These are phyloP conservation scores for Nothophoma quercina DNA, from an alignment of 2,329 filamentous ascomycete species.

Conservation along the genomic window DNA sequence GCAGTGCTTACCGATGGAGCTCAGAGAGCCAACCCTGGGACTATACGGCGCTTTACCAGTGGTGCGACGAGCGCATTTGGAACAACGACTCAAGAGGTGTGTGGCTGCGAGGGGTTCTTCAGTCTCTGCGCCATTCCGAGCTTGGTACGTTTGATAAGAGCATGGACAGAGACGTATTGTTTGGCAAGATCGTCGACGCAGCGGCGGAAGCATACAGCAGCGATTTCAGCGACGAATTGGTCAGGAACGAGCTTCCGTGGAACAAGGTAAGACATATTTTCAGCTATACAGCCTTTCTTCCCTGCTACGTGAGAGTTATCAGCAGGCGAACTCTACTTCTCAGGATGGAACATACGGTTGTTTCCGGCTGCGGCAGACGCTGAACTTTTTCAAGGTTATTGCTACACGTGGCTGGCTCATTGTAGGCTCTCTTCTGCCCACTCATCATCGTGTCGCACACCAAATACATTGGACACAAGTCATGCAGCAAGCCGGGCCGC, in stretches of 20 bases:
- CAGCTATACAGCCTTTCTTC: not conserved
- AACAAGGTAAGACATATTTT: slow-evolving; percentile 34
- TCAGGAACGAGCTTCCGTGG: slow-evolving; percentile 31
- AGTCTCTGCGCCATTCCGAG: slow-evolving; percentile 22
- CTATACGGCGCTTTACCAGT: slow-evolving; percentile 30
- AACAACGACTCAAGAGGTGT: slow-evolving; percentile 32
- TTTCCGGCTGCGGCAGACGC: not conserved
- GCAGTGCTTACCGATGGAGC: slow-evolving; percentile 28
- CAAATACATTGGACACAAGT: slow-evolving; percentile 27
- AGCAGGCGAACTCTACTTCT: not conserved
- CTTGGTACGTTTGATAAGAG: not conserved
- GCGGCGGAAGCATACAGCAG: slow-evolving; percentile 29
- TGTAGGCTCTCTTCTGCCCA: slow-evolving; percentile 13
- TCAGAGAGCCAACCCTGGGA: slow-evolving; percentile 20
- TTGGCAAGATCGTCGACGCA: slow-evolving; percentile 17
- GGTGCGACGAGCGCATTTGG: slow-evolving; percentile 34
- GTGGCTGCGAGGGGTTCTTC: slow-evolving; percentile 39
- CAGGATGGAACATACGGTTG: not conserved
- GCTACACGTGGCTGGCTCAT: slow-evolving; percentile 28
- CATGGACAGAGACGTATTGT: not conserved
- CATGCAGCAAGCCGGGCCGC: slow-evolving; percentile 18
- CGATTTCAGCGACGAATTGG: slow-evolving; percentile 27
- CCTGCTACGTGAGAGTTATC: not conserved
- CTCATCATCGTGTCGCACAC: slow-evolving; percentile 23
- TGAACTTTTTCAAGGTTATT: slow-evolving; percentile 23